Evolutionary conservation across 148 eudicot genomes (phyloP).

Genomic region (Camellia sinensis): DNA sequence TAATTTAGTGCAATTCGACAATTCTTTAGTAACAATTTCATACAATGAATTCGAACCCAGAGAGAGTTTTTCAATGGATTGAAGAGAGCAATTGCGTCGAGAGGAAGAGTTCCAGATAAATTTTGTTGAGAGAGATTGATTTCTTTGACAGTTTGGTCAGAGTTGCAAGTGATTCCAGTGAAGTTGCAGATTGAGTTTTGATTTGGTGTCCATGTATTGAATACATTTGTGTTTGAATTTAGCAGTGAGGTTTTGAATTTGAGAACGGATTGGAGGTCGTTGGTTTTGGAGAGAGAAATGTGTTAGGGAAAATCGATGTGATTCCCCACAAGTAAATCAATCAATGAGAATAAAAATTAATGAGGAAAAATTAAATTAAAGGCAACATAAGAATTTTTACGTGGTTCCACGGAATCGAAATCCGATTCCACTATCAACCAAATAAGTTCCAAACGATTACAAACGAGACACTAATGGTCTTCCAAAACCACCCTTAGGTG

Average conservation of each 20-base stretch:
- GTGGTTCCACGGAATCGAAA: too few relatives aligned
- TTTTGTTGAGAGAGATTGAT: slow-evolving; percentile 28
- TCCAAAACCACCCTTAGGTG: too few relatives aligned
- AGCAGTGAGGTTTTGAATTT: slow-evolving; percentile 23
- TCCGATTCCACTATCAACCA: too few relatives aligned
- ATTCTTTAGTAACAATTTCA: slow-evolving; percentile 21
- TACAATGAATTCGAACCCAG: slow-evolving; percentile 25
- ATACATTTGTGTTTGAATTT: slow-evolving; percentile 12
- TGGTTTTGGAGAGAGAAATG: slow-evolving; percentile 6
- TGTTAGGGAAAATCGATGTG: too few relatives aligned
- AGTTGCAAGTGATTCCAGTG: slow-evolving; percentile 32
- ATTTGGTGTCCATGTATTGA: slow-evolving; percentile 25
- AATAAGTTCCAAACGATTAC: too few relatives aligned
- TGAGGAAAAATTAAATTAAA: too few relatives aligned
- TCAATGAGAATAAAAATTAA: too few relatives aligned
- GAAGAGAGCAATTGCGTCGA: slow-evolving; percentile 29
- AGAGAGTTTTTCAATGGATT: slow-evolving; percentile 25
- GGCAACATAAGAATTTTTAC: too few relatives aligned
- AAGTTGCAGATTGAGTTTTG: slow-evolving; percentile 25
- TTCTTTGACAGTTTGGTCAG: slow-evolving; percentile 20
- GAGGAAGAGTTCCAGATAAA: slow-evolving; percentile 27
- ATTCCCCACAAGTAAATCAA: too few relatives aligned
- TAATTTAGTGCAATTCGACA: slow-evolving; percentile 31
- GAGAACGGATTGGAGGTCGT: slow-evolving; percentile 30
- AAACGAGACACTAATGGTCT: too few relatives aligned